Evolutionary conservation across 352 stramenopile species (phyloP).

Genomic region (Aphanomyces invadans): DNA sequence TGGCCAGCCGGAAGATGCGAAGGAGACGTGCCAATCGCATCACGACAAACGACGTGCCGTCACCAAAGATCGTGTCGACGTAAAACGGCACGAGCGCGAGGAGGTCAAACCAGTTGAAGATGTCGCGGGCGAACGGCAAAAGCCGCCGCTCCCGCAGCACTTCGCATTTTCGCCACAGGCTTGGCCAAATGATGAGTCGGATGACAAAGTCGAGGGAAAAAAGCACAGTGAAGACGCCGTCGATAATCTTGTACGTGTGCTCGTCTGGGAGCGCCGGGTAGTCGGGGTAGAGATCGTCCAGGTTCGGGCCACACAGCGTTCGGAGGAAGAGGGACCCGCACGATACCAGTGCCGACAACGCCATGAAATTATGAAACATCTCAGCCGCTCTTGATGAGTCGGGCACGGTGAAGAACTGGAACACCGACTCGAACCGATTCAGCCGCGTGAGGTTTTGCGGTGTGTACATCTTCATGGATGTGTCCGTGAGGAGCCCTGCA

Average conservation of each 20-base stretch:
- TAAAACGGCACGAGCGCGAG: slow-evolving; percentile 65
- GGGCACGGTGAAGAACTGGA: slow-evolving; percentile 66
- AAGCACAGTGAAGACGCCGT: slow-evolving; percentile 62
- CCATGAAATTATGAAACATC: slow-evolving; percentile 70
- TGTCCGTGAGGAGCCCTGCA: slow-evolving; percentile 22
- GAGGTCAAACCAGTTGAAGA: slow-evolving; percentile 81
- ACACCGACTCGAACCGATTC: slow-evolving; percentile 49
- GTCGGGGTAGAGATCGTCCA: slow-evolving; percentile 38
- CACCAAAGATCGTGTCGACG: slow-evolving; percentile 57
- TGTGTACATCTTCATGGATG: slow-evolving; percentile 26
- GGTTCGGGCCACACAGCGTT: slow-evolving; percentile 67
- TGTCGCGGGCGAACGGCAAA: slow-evolving; percentile 56
- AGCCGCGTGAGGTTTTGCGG: slow-evolving; percentile 33
- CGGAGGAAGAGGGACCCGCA: slow-evolving; percentile 69
- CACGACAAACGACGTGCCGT: slow-evolving; percentile 68
- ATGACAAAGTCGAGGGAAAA: slow-evolving; percentile 65
- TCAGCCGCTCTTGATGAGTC: slow-evolving; percentile 52
- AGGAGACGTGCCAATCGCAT: slow-evolving; percentile 57
- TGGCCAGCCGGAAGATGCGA: slow-evolving; percentile 72
- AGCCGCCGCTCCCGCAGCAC: slow-evolving; percentile 56
- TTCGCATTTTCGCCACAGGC: slow-evolving; percentile 59
- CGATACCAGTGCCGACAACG: slow-evolving; percentile 49
- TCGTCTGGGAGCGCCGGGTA: slow-evolving; percentile 50
- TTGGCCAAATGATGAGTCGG: slow-evolving; percentile 63
- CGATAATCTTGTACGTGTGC: slow-evolving; percentile 46